Conservation (phyloP, 1,139 yeast species). For the Yamadazyma triangularis region DNA sequence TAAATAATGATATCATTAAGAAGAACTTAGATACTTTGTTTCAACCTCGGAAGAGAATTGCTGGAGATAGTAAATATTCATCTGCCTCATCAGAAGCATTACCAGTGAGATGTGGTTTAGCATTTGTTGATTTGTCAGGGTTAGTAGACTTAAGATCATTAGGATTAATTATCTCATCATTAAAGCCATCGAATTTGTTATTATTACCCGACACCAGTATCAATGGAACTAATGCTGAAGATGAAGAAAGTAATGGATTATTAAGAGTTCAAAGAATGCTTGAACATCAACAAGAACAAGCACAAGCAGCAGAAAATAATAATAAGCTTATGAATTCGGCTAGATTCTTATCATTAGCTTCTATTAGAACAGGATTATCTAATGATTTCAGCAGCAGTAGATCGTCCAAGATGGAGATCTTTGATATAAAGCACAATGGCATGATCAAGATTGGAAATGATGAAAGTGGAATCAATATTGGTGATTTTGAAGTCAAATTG, state of each 20-base stretch:
- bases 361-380: conserved; percentile 27
- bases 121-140: conserved; percentile 81
- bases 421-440: conserved; percentile 34
- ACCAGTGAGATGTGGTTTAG: conserved; percentile 62
- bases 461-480: conserved; percentile 34
- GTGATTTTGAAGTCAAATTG: conserved; percentile 67
- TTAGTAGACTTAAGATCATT: conserved; percentile 81
- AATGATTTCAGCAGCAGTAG: conserved; percentile 2
- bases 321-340: conserved; percentile 21
- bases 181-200: conserved; percentile 75
- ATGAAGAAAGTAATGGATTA: conserved; percentile 24
- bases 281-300: conserved; percentile 29
- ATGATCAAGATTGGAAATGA: conserved; percentile 51
- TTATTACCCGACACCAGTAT: conserved; percentile 47
- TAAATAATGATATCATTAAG: conserved; percentile 40
- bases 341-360: conserved; percentile 29
- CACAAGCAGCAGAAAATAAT: conserved; percentile 19
- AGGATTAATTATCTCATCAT: conserved; percentile 69
- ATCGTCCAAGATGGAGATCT: conserved; percentile 24
- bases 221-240: conserved; percentile 10
- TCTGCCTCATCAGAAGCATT: conserved; percentile 21
- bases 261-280: conserved; percentile 25
- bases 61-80: conserved; percentile 14
- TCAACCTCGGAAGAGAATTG: conserved; percentile 50
- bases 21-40: conserved; percentile 54